Base-by-base conservation (phyloP, 441 rosid genomes). In the Erodium texanum region DNA sequence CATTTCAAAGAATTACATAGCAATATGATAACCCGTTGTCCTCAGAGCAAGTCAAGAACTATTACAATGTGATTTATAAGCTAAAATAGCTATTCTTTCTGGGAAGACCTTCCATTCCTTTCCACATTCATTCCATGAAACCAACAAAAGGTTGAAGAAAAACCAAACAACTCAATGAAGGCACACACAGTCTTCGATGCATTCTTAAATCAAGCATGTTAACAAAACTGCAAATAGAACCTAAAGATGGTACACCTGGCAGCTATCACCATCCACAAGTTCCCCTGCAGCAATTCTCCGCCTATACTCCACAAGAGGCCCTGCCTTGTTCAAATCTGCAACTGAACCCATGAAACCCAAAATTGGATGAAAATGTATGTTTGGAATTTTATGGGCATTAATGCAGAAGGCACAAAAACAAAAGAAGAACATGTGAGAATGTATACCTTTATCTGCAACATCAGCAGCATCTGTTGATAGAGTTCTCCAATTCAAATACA, bases 251-350 rank as follows among this genome's bases (percentile, higher is more conserved):
- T 32, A 62, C 71, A 93, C 98, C 89, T 92, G 99, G 75, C 92
- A 88, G 48, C 58, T 66, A 79, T 94, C 99, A 64, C 97, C 98
- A 78, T 88, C 97, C 78, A 86, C 65, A 59, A 94, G 98, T 18
- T 92, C 98, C 64, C 98, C 89, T 0, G 81, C 82, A 58, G 77
- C 85, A 75, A 92, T 89, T 78, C 94, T 79, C 76, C 90, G 83
- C 65, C 87, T 87, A 72, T 94, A 94, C 87, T 91, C 99, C 65
- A 92, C 87, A 24, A 87, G 83, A 0, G 99, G 99, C 50, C 99
- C 99, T 36, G 74, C 88, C 75, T 69, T 76, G 23, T 63, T 78
- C 69, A 61, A 80, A 71, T 87, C 98, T 89, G 82, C 75, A 70
- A 66, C 63, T 32, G 6, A n/a, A 27, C 56, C 19, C 19, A 5